Evolutionary conservation across 2,329 filamentous ascomycete genomes (phyloP), one percentile per base, ranked within the genome.

Genomic region (Cadophora gregata): DNA sequence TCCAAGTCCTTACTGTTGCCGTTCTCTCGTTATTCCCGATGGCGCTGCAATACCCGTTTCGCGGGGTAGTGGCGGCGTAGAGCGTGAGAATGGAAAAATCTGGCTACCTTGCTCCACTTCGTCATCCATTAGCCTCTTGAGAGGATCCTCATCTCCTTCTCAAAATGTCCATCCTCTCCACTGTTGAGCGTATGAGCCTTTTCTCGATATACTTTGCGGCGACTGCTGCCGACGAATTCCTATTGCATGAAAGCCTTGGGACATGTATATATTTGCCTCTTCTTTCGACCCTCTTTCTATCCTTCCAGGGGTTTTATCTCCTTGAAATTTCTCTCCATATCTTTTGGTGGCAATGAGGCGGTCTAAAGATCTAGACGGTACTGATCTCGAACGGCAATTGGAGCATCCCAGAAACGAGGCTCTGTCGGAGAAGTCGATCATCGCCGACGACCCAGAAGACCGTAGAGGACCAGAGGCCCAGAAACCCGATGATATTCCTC

Each of bases 401-500:
- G 65, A 59, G 2, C 33, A 31, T 10, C 50, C 50, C 5, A 59
- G 27, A 19, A 53, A 66, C 19, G 42, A 48, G 3, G 65, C 67
- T 14, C 25, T 50, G 6, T 68, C 66, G 12, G 71, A 73, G 51
- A 72, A 72, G 63, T 70, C 62, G 9, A 48, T 59, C 10, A 33
- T 27, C 31, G n/a, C 53, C 12, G 33, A 58, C 10, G 60, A 62
- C 7, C 53, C 60, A 51, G 68, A 69, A 31, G 53, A 65, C 29
- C 42, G 25, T 24, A 24, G 21, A 48, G 63, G 33, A 8, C 45
- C 62, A 61, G 58, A 67, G 38, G 42, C 14, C 24, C 59, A 53
- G 24, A 36, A 62, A 24, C 47, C 55, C 21, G 59, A 33, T 19
- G 80, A 84, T 73, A 77, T 79, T 3, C 81, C 82, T 10, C 84